Evolutionary conservation across 495 filamentous ascomycete genomes (phyloP).

Genomic region (Thozetella sp.): DNA sequence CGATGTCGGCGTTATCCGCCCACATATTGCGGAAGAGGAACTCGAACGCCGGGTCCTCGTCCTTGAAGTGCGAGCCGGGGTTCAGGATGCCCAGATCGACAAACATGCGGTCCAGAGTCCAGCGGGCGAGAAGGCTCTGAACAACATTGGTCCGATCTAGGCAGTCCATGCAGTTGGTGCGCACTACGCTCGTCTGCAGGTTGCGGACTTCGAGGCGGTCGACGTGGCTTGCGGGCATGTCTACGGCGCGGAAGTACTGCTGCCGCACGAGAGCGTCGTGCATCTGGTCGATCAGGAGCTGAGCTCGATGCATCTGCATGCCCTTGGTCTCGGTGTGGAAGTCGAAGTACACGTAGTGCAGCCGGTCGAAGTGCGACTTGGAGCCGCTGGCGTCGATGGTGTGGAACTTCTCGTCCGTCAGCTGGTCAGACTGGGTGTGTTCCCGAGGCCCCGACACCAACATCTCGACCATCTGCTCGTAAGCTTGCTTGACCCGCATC

Average conservation of each 20-base stretch:
- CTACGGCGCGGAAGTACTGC: constrained; percentile 90
- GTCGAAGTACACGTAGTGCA: constrained; percentile 98
- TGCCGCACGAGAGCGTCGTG: constrained; percentile 70
- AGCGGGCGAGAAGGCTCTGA: constrained; percentile 91
- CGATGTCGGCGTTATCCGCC: constrained; percentile 97
- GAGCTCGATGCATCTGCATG: constrained; percentile 88
- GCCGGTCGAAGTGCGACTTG: constrained; percentile 66
- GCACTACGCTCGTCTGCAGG: constrained; percentile 81
- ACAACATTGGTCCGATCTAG: constrained; percentile 97
- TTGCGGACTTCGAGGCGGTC: constrained; percentile 75
- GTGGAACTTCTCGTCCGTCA: constrained; percentile 78
- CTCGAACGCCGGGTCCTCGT: constrained; percentile 78
- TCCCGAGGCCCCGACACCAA: constrained; percentile 73
- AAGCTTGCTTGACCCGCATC: constrained; percentile 82
- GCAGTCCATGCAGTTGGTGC: constrained; percentile 99
- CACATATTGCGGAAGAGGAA: constrained; percentile 91
- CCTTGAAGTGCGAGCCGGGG: constrained; percentile 66
- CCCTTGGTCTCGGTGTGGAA: constrained; percentile 97
- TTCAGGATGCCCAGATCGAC: constrained; percentile 76
- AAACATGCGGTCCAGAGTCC: constrained; percentile 83
- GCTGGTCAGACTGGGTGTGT: constrained; percentile 51
- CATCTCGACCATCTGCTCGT: constrained; percentile 80
- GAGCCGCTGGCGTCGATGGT: constrained; percentile 63
- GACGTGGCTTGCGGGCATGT: constrained; percentile 68
- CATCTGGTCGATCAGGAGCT: constrained; percentile 81